phyloP scores from a whole-genome alignment of 2,329 filamentous ascomycete genomes.

The Malbranchea cinnamomea region DNA sequence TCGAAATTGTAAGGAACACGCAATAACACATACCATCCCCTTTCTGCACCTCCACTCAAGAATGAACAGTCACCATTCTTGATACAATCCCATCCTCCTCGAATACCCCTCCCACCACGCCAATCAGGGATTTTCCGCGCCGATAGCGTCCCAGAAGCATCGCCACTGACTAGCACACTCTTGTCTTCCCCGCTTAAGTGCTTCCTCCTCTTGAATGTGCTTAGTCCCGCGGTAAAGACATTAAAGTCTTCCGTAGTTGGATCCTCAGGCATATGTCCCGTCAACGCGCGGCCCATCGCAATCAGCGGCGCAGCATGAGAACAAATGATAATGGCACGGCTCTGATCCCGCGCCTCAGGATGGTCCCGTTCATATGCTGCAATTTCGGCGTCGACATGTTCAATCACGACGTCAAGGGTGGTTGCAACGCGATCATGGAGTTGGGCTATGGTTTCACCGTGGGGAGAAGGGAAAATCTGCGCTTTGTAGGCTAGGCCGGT shows the following conservation, averaged over 20 bases:
- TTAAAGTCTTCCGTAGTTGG: conserved; percentile 63
- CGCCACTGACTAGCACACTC: conserved; percentile 8
- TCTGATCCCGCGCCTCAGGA: conserved; percentile 38
- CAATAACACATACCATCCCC: conserved; percentile 57
- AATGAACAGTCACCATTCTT: conserved; percentile 76
- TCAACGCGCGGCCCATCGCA: conserved; percentile 67
- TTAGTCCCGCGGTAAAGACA: conserved; percentile 71
- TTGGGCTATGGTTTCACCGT: conserved; percentile 64
- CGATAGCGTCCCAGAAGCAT: conserved; percentile 4
- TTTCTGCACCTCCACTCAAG: conserved; percentile 62
- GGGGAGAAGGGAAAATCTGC: conserved; percentile 50
- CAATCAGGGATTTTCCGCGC: conserved; percentile 29
- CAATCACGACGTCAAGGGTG: conserved; percentile 54
- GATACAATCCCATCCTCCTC: conserved; percentile 66
- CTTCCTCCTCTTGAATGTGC: conserved; percentile 43
- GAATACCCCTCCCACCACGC: conserved; percentile 46
- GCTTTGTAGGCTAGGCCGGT: conserved; percentile 41
- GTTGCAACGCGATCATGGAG: conserved; percentile 68
- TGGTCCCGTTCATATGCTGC: conserved; percentile 28
- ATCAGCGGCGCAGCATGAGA: conserved; percentile 86
- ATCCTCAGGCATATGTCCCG: conserved; percentile 59
- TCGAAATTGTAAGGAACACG: neutral
- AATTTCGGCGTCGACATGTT: conserved; percentile 49
- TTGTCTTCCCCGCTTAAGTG: conserved; percentile 11
- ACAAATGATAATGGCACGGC: conserved; percentile 58